phyloP scores from a whole-genome alignment of 2,329 filamentous ascomycete genomes.

The Trichoderma gracile region DNA sequence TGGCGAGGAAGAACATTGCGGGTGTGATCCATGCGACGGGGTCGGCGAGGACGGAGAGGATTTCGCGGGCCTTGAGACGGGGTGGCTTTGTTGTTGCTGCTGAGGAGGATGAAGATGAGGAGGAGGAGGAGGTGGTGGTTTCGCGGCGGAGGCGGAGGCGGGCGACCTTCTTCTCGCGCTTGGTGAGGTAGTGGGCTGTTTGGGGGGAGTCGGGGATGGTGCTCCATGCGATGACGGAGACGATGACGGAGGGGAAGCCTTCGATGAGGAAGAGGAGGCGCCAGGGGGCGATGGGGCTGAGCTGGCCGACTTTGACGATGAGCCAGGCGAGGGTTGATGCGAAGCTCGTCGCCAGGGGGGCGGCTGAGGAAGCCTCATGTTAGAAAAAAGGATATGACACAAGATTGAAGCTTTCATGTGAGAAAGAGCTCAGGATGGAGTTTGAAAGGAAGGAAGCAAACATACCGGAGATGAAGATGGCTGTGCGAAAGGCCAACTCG shows the following conservation, averaged over 20 bases:
- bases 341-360: constrained; percentile 74
- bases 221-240: constrained; percentile 71
- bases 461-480: constrained; percentile 76
- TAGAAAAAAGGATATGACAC: background rate
- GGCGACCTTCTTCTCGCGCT: constrained; percentile 68
- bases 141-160: constrained; percentile 63
- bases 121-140: constrained; percentile 33
- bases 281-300: constrained; percentile 75
- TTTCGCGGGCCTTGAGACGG: constrained; percentile 57
- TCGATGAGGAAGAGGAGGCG: constrained; percentile 82
- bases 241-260: constrained; percentile 78
- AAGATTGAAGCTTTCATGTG: no score
- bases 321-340: constrained; percentile 77
- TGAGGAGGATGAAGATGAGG: background rate
- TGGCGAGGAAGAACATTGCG: constrained; percentile 82
- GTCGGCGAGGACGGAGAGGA: constrained; percentile 48
- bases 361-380: constrained; percentile 63
- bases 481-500: constrained; percentile 82
- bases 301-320: constrained; percentile 68
- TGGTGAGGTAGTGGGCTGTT: constrained; percentile 62
- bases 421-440: no score
- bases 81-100: constrained; percentile 27
- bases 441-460: background rate
- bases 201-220: constrained; percentile 75
- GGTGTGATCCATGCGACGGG: constrained; percentile 66